Percentiles rank a stretch among this genome's conserved stretches.
These are phyloP conservation scores for Sclerotiophoma versabilis DNA, from an alignment of 2,329 filamentous ascomycete genomes.

Conservation along the genomic window DNA sequence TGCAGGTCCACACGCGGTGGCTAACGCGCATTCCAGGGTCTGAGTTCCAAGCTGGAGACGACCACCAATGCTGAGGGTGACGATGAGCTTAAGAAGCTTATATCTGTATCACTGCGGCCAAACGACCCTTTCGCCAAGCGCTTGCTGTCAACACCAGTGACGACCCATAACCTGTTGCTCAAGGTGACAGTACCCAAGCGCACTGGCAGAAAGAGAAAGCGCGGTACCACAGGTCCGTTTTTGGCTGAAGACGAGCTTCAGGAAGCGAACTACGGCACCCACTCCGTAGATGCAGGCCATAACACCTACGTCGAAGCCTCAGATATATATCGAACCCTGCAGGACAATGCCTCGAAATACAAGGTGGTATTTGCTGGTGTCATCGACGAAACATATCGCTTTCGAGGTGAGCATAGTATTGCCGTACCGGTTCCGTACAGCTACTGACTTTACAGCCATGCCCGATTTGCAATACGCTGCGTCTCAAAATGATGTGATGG, in stretches of 20 bases:
- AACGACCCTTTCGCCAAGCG: slow-evolving; percentile 81
- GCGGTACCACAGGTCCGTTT: slow-evolving; percentile 73
- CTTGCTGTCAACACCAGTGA: slow-evolving; percentile 75
- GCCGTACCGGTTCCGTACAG: not conserved
- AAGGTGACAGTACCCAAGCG: slow-evolving; percentile 86
- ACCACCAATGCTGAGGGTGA: slow-evolving; percentile 28
- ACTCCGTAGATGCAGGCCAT: not conserved
- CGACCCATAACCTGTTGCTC: slow-evolving; percentile 83
- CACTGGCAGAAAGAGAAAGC: slow-evolving; percentile 85
- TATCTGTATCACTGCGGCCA: slow-evolving; percentile 78
- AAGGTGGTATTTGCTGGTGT: slow-evolving; percentile 73
- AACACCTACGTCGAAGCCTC: slow-evolving; percentile 29
- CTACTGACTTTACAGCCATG: slow-evolving; percentile 58
- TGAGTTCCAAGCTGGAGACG: slow-evolving; percentile 38
- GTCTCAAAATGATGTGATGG: slow-evolving; percentile 71
- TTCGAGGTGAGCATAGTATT: slow-evolving; percentile 65
- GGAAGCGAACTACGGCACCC: not conserved
- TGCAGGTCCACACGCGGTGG: slow-evolving; percentile 6
- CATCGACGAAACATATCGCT: slow-evolving; percentile 83
- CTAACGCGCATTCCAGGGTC: slow-evolving; percentile 31
- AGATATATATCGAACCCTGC: slow-evolving; percentile 67
- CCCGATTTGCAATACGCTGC: slow-evolving; percentile 88
- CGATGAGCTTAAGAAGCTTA: slow-evolving; percentile 55
- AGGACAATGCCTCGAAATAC: slow-evolving; percentile 74
- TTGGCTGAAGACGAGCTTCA: slow-evolving; percentile 43